Conservation (phyloP, 495 filamentous ascomycete species). For the Hyaloscypha hepaticicola region DNA sequence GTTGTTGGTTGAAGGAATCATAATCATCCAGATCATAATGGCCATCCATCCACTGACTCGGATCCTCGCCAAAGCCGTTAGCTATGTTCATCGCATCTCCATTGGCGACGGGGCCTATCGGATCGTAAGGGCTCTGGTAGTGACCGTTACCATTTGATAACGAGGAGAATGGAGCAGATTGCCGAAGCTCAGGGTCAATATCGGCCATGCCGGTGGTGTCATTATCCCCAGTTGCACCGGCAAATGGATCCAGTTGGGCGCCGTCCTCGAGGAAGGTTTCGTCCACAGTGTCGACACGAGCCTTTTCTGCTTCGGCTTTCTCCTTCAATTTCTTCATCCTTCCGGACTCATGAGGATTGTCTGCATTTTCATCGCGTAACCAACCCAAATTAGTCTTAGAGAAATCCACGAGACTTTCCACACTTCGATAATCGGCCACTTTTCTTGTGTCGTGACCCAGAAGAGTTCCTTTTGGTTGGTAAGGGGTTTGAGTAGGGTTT, state of each 20-base stretch:
- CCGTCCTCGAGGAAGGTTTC: slow-evolving; percentile 23
- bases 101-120: background rate
- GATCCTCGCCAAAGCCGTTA: slow-evolving; percentile 8
- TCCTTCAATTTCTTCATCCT: slow-evolving; percentile 51
- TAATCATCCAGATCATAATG: slow-evolving; percentile 26
- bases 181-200: slow-evolving; percentile 30
- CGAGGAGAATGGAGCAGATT: background rate
- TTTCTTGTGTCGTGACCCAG: slow-evolving; percentile 87
- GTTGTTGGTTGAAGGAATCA: slow-evolving; percentile 13
- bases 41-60: slow-evolving; percentile 15
- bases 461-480: slow-evolving; percentile 77
- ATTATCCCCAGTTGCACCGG: background rate
- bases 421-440: slow-evolving; percentile 83
- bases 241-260: slow-evolving; percentile 11
- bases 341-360: slow-evolving; percentile 47
- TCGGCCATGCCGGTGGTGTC: slow-evolving; percentile 16
- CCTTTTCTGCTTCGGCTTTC: slow-evolving; percentile 53
- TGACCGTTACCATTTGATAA: slow-evolving; percentile 4
- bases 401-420: slow-evolving; percentile 85
- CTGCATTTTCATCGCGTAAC: slow-evolving; percentile 57
- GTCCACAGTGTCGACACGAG: slow-evolving; percentile 32
- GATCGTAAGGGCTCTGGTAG: slow-evolving; percentile 7
- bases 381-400: slow-evolving; percentile 76
- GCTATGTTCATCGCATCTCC: background rate
- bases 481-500: slow-evolving; percentile 50